Evolutionary conservation across 2,329 filamentous ascomycete species (phyloP), one percentile per base, ranked within the genome.

Genomic region (Arthroderma uncinatum): DNA sequence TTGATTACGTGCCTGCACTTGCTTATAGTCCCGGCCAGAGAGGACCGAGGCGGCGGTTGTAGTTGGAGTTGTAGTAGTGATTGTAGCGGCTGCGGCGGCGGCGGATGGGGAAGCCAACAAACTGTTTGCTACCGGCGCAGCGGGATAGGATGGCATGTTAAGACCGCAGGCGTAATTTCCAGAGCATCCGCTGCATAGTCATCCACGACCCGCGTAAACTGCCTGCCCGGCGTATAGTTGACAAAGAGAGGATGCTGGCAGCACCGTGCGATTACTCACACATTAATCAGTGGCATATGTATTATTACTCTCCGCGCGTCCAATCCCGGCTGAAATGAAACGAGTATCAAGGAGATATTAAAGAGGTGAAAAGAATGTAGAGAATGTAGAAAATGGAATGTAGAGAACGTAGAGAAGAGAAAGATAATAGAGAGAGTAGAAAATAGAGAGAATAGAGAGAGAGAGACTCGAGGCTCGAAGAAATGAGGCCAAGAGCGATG

Each of bases 181-280:
- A 50, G 44, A 50, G 23, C 23, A 30, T 33, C 44, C 44, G 44
- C 44, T 50, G 44, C 44, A 50, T 50, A 50, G 44, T 50, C 44
- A 50, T 50, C 44, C 44, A 50, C 44, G 44, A 4, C 44, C 44
- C 44, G 44, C 28, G 23, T 50, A 33, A 50, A 50, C 23, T 14
- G n/a, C 44, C 28, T 50, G n/a, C 23, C 44, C 12, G 23, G 28
- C 23, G 28, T 50, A 50, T 33, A 47, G 23, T 25, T 47, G 42
- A 47, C 14, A 25, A 14, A 25, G 19, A 44, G 19, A 44, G 21
- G 12, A 8, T 50, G 6, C 14, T 8, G 14, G 10, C 40, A 44
- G 40, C 40, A 44, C 40, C 19, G 40, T 44, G 40, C 40, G 40
- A 44, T 44, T 44, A 44, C 40, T 44, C 40, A 44, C 40, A 23